Base-by-base conservation (phyloP, 2,329 filamentous ascomycete genomes). In the Sporothrix mexicana region DNA sequence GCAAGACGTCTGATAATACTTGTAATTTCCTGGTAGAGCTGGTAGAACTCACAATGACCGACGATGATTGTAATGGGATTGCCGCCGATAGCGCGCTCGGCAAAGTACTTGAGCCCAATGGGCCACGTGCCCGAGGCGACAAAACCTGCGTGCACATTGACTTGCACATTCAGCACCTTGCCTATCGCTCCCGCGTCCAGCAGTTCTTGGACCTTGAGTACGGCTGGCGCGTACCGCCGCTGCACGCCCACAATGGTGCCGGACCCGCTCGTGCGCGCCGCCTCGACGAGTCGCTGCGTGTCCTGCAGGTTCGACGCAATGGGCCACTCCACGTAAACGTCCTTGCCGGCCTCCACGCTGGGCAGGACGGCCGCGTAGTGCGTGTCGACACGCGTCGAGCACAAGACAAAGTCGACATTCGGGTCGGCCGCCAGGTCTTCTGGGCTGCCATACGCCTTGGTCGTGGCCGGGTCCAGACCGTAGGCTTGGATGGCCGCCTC, bases 261-360 rank as follows among this genome's bases (percentile, higher is more conserved):
- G 59, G 30, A 43, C 4, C 59, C 59, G 59, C 59, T 62, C 59
- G 15, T 17, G 12, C 36, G 8, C 6, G 59, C 59, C n/a, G 36
- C 36, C 36, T 20, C 30, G 3, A 41, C 41, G 9, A 90, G 78
- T 53, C 84, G 82, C 17, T 77, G 75, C 0, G 83, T 86, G 1
- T 83, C 79, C 1, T 76, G 0, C 79, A 78, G 23, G 70, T 85
- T 82, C 15, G 85, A 79, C 0, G 85, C 86, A 0, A 90, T 80
- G 4, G 87, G 88, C 86, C 88, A 90, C 79, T 91, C 88, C 0
- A 88, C 82, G 72, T 81, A 91, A 0, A 87, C 82, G 0, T 80
- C 77, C 77, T 90, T 90, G 0, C 87, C 88, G 0, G 85, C 84
- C 17, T 80, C 79, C 0, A 89, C 74, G 20, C 83, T 85, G 0